Evolutionary conservation across 1,139 yeast genomes (phyloP), one percentile per base, ranked within the genome.

Genomic region (Taphrina wiesneri): DNA sequence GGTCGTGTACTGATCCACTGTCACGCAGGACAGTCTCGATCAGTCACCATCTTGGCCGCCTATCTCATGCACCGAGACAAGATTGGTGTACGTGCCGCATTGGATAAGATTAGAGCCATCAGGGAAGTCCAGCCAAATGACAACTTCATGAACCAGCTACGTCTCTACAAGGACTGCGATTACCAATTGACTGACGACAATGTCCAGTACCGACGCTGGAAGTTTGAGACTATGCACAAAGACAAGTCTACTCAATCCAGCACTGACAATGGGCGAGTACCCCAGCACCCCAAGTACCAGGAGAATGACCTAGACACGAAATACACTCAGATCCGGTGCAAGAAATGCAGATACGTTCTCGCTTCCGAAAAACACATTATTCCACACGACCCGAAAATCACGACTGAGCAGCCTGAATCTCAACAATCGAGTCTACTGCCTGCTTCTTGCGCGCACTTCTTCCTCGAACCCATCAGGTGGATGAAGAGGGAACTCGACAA

Each of bases 391-490:
- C 71, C 71, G 4, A 53, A 68, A 19, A n/a, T 56, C 6, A 34
- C 41, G 9, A 23, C 56, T 9, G 53, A 21, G 47, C 63, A 21
- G 26, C 62, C 56, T 2, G 65, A 62, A 26, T 23, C 56, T 30
- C 63, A 51, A 49, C 68, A 47, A 30, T 53, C 34, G 51, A 45
- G 53, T 32, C 53, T 56, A n/a, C 41, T 56, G 32, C 62, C 62
- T 11, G 77, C 81, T 13, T 92, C 88, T 2, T 93, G 99, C 75
- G 88, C 96, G n/a, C 97, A 92, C 74, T 88, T 83, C 74, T 85
- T 90, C 71, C 80, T 85, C 15, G 98, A 93, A 75, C 98, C 99
- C 0, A 79, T 92, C 67, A 79, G 81, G 41, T 93, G 99, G 99
- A 93, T 93, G 99, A 83, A 86, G 68, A 79, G 80, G 0, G 96